These are phyloP conservation scores for Hypocreales sp. DNA, from an alignment of 2,329 filamentous ascomycete species.

Conservation along the genomic window DNA sequence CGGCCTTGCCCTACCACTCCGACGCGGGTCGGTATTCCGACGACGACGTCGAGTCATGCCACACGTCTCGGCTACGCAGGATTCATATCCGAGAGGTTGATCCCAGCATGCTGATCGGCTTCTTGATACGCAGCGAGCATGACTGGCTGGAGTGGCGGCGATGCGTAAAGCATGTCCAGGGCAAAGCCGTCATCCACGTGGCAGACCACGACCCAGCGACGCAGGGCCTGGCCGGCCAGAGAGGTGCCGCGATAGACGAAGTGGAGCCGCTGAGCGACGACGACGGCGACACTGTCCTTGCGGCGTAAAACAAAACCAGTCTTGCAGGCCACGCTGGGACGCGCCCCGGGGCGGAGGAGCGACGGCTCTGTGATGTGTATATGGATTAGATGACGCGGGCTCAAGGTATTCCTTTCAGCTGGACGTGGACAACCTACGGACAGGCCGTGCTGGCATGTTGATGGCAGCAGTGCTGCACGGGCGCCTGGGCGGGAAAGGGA, in stretches of 20 bases:
- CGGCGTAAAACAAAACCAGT: constrained; percentile 5
- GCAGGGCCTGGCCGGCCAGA: constrained; percentile 36
- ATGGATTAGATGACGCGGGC: too few species aligned
- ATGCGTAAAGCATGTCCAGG: constrained; percentile 57
- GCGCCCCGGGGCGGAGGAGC: too few species aligned
- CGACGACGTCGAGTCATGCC: constrained; percentile 69
- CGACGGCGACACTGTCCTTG: constrained; percentile 24
- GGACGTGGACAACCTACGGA: too few species aligned
- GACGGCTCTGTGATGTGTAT: too few species aligned
- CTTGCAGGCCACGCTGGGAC: neutral
- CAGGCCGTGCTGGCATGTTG: too few species aligned
- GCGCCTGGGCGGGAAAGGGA: too few species aligned
- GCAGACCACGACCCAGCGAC: constrained; percentile 51
- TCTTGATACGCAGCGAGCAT: constrained; percentile 65
- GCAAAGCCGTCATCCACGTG: constrained; percentile 77
- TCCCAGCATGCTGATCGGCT: constrained; percentile 93
- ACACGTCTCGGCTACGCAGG: constrained; percentile 70
- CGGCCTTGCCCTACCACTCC: constrained; percentile 49
- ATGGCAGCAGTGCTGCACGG: too few species aligned
- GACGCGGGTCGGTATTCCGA: constrained; percentile 42
- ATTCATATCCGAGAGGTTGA: constrained; percentile 89
- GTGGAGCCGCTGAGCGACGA: constrained; percentile 79
- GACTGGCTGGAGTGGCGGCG: constrained; percentile 78
- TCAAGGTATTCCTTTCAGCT: too few species aligned
- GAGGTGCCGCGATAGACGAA: constrained; percentile 68